Percentiles rank a stretch among this genome's conserved stretches.
phyloP scores from a whole-genome alignment of 352 stramenopile genomes.

The Pythium aphanidermatum region DNA sequence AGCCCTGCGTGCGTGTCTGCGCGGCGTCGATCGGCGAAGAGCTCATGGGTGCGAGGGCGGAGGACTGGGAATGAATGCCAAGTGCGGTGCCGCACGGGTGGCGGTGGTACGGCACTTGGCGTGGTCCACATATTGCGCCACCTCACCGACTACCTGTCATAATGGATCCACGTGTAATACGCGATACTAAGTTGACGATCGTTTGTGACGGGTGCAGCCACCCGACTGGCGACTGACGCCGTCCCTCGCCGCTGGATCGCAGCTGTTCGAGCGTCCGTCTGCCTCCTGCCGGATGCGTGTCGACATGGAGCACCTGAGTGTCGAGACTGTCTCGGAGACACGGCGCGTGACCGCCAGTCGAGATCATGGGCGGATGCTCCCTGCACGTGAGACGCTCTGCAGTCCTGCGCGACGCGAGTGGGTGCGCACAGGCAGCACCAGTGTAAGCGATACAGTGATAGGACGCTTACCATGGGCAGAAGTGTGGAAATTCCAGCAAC shows the following conservation, averaged over 20 bases:
- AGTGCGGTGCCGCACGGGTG: conserved; percentile 6
- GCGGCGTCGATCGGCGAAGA: conserved; percentile 30
- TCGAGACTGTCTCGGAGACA: too few relatives aligned
- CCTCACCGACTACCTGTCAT: background rate
- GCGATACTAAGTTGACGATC: too few relatives aligned
- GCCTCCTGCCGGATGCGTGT: background rate
- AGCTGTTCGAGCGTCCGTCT: conserved; percentile 11
- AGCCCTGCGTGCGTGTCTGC: conserved; percentile 63
- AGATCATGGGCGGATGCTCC: too few relatives aligned
- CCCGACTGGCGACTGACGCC: too few relatives aligned
- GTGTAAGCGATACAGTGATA: too few relatives aligned
- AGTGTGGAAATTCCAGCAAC: background rate
- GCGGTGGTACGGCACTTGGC: conserved; percentile 7
- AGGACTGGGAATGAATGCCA: background rate
- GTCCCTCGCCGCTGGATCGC: background rate
- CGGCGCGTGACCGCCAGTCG: too few relatives aligned
- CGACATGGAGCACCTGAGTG: background rate
- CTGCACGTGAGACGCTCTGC: too few relatives aligned
- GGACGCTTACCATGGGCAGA: too few relatives aligned
- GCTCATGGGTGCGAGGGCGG: conserved; percentile 28
- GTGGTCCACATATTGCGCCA: conserved; percentile 13
- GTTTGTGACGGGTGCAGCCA: too few relatives aligned
- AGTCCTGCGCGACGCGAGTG: too few relatives aligned
- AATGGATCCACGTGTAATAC: conserved; percentile 3
- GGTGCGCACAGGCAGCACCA: too few relatives aligned